phyloP scores from a whole-genome alignment of 2,329 filamentous ascomycete genomes.

The Pestalotiopsis sp. region DNA sequence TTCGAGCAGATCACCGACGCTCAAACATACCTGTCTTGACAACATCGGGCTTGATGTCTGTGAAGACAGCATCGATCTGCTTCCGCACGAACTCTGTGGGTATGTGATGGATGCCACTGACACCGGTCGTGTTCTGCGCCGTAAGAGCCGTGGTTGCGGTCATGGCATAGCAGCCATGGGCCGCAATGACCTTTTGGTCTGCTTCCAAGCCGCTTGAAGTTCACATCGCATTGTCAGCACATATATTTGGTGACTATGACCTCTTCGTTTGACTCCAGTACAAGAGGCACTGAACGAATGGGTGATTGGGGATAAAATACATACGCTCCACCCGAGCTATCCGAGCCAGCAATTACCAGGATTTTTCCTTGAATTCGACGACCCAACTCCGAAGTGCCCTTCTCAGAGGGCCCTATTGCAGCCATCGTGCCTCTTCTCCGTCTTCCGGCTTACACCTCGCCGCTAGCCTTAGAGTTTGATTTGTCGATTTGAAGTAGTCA shows the following conservation, averaged over 20 bases:
- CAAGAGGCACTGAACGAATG: not conserved
- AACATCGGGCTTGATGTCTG: slow-evolving; percentile 85
- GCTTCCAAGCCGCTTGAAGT: slow-evolving; percentile 81
- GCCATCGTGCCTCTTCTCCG: not conserved
- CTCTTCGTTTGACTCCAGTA: too few species aligned
- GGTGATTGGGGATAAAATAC: slow-evolving; percentile 33
- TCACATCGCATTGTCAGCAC: not conserved
- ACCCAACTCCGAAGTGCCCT: not conserved
- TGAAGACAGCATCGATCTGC: slow-evolving; percentile 83
- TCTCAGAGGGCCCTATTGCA: not conserved
- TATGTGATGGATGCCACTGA: slow-evolving; percentile 78
- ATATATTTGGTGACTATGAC: not conserved
- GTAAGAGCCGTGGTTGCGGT: slow-evolving; percentile 94
- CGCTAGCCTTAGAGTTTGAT: not conserved
- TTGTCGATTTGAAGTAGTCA: not conserved
- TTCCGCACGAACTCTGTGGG: slow-evolving; percentile 79
- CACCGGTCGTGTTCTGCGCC: slow-evolving; percentile 90
- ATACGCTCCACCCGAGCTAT: slow-evolving; percentile 77
- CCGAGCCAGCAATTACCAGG: slow-evolving; percentile 72
- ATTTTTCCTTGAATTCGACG: slow-evolving; percentile 36
- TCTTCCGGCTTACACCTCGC: not conserved
- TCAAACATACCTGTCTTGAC: slow-evolving; percentile 77
- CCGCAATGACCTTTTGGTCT: slow-evolving; percentile 91
- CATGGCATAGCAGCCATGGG: slow-evolving; percentile 93
- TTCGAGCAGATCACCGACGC: slow-evolving; percentile 12